Base-by-base conservation (phyloP, 2,329 filamentous ascomycete genomes). In the Claviceps lovelessii region DNA sequence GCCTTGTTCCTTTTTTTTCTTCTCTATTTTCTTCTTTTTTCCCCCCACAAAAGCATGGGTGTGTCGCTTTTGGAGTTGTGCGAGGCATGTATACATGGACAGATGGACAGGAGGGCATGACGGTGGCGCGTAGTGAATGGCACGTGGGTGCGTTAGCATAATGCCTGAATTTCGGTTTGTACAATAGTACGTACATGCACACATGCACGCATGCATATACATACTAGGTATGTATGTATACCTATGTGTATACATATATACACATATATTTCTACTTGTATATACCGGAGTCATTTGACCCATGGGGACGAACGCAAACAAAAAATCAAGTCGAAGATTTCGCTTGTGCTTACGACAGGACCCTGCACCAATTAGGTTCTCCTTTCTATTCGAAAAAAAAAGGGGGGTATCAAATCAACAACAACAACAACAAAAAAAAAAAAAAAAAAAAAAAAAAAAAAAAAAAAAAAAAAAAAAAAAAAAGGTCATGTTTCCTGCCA, bases 331-430 rank as follows among this genome's bases (percentile, higher is more conserved):
- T 37, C 10, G 35, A 11, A 11, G 13, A 37, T 10, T 8, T 51
- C 29, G 37, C n/a, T 13, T 51, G 13, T 51, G 39, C 39, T 51
- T 15, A 31, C 33, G 17, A 44, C 9, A 2, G 29, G 17, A 29
- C 39, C 41, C 28, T 19, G 7, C 35, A 37, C 33, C 11, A 41
- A 50, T 35, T 17, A 3, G 42, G 6, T 39, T 29, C 23, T 47
- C 23, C 46, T 47, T 47, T 53, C 35, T 49, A 42, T 42, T 19
- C 9, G 29, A 17, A n/a, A 19, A 9, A 23, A 35, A 9, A n/a
- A n/a, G 33, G 17, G 46, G 52, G 52, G 52, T 54, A 53, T 53
- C 52, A 48, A 49, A 42, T 53, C 45, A 48, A 23, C n/a, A n/a
- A n/a, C n/a, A n/a, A n/a, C n/a, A n/a, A n/a, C n/a, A n/a, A n/a